Percentiles rank a stretch among this genome's conserved stretches.
Evolutionary conservation across 75 land plant species (phyloP).

Genomic region (Picea glauca): DNA sequence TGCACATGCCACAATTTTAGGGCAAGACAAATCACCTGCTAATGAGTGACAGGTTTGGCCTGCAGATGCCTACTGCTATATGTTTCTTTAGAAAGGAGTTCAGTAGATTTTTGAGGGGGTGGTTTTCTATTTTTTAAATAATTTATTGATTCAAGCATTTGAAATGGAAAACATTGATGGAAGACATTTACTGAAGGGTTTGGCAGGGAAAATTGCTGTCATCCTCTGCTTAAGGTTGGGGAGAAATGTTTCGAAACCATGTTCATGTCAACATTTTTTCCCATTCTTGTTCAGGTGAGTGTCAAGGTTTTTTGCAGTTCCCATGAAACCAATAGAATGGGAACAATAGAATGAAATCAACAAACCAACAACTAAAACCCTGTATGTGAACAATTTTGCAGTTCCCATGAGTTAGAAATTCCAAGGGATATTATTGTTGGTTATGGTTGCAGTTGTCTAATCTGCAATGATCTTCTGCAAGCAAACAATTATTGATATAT

Average conservation of each 20-base stretch:
- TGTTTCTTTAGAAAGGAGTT: not conserved
- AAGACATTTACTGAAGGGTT: not conserved
- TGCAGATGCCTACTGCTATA: too few relatives aligned
- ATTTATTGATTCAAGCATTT: not conserved
- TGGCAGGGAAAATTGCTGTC: not conserved
- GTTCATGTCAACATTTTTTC: not conserved
- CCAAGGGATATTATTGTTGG: not conserved
- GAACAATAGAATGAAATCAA: not conserved
- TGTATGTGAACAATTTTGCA: not conserved
- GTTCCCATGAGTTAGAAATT: not conserved
- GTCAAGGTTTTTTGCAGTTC: not conserved
- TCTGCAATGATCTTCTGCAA: not conserved
- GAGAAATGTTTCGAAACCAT: not conserved
- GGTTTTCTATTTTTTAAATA: not conserved
- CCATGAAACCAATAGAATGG: too few relatives aligned
- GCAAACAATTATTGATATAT: not conserved
- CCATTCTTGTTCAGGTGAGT: not conserved
- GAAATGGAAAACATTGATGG: not conserved
- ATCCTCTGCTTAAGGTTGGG: not conserved
- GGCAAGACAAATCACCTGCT: not conserved
- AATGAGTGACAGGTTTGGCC: not conserved
- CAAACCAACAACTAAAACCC: not conserved
- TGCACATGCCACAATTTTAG: constrained; percentile 9
- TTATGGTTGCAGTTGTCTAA: not conserved
- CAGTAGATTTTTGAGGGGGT: not conserved